Evolutionary conservation across 805 yeast species (phyloP).

Genomic region (Wickerhamiella hasegawae): DNA sequence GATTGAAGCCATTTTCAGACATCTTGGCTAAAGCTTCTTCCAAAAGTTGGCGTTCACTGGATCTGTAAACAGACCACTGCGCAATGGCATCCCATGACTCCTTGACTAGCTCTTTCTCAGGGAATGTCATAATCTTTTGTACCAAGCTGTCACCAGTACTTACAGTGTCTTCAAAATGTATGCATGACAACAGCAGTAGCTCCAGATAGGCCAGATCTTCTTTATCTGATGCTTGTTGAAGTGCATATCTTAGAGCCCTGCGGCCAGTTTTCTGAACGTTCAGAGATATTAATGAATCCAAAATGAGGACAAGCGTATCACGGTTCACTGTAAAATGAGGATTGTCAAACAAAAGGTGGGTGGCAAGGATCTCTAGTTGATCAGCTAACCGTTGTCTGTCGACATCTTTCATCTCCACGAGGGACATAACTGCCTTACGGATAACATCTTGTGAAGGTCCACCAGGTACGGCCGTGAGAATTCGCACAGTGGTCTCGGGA

Average conservation of each 20-base stretch:
- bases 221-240: constrained; percentile 3
- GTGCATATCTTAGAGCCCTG: constrained; percentile 7
- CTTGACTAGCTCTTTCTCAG: constrained; percentile 11
- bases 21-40: constrained; percentile 8
- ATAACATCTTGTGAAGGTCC: background rate
- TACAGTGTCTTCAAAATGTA: constrained; percentile 15
- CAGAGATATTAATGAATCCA: constrained; percentile 13
- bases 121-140: constrained; percentile 4
- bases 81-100: constrained; percentile 24
- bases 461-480: background rate
- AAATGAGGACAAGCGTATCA: constrained; percentile 8
- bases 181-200: constrained; percentile 16
- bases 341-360: constrained; percentile 6
- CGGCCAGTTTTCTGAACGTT: constrained; percentile 6
- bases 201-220: constrained; percentile 15
- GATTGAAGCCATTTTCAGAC: constrained; percentile 9
- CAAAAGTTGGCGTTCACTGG: constrained; percentile 7
- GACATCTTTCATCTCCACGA: background rate
- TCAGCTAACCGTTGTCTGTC: background rate
- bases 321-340: constrained; percentile 8
- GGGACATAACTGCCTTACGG: background rate
- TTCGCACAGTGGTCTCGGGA: background rate
- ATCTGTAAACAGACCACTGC: constrained; percentile 21
- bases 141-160: constrained; percentile 5
- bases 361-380: constrained; percentile 5